These are phyloP conservation scores for Lagerstroemia speciosa DNA, from an alignment of 345 rosid species.

Conservation along the genomic window DNA sequence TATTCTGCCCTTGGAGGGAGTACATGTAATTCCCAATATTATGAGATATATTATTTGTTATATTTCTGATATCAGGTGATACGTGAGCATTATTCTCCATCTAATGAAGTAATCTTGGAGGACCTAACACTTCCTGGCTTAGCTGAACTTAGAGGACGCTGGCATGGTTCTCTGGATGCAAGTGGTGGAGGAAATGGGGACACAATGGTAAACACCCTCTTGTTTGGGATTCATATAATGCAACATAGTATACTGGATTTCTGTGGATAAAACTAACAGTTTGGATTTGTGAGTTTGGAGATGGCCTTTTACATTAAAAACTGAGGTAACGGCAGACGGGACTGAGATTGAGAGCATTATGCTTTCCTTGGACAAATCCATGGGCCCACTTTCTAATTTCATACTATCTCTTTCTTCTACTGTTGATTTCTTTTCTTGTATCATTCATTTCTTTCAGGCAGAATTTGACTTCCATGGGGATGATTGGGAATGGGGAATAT, in stretches of 20 bases:
- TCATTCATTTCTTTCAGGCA: slow-evolving; percentile 45
- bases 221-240: not conserved
- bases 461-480: slow-evolving; percentile 96
- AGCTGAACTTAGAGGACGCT: slow-evolving; percentile 82
- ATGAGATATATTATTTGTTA: not conserved
- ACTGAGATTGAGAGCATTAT: not conserved
- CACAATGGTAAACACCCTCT: slow-evolving; percentile 53
- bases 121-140: slow-evolving; percentile 82
- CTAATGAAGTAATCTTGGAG: slow-evolving; percentile 64
- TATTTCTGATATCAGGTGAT: slow-evolving; percentile 39
- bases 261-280: not conserved
- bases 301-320: not conserved
- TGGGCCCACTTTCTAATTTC: not conserved
- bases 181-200: slow-evolving; percentile 99
- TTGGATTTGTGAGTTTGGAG: not conserved
- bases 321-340: not conserved
- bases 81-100: slow-evolving; percentile 50
- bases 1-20: not conserved
- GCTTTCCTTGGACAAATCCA: not conserved
- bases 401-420: not conserved
- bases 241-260: not conserved
- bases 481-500: slow-evolving; percentile 98
- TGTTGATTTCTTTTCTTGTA: not conserved
- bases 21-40: not conserved
- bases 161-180: slow-evolving; percentile 97